These are phyloP conservation scores for Calonectria pseudoreteaudii DNA, from an alignment of 2,329 filamentous ascomycete genomes.

Conservation along the genomic window DNA sequence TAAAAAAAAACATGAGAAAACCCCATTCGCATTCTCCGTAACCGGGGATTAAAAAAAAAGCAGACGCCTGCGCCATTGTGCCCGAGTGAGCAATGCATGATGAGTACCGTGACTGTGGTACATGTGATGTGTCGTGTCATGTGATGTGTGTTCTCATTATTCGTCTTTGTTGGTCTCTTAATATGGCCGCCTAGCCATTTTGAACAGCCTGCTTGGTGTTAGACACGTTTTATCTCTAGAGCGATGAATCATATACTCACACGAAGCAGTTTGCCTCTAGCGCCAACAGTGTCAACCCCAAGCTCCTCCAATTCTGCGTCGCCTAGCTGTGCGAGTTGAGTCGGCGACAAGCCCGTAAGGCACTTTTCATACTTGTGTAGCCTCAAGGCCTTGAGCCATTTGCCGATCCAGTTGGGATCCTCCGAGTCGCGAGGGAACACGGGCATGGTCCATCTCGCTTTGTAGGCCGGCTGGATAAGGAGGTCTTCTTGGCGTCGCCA, in stretches of 20 bases:
- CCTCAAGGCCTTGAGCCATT: constrained; percentile 42
- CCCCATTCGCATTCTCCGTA: neutral
- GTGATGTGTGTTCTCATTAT: constrained; percentile 16
- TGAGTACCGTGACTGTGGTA: neutral
- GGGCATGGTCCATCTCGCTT: constrained; percentile 41
- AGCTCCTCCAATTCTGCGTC: constrained; percentile 38
- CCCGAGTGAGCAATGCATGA: constrained; percentile 11
- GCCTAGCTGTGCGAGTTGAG: constrained; percentile 31
- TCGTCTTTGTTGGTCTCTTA: neutral
- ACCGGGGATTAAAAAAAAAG: neutral
- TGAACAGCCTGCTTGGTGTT: constrained; percentile 35
- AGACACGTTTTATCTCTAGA: constrained; percentile 7
- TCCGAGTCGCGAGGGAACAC: constrained; percentile 36
- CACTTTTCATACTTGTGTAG: constrained; percentile 43
- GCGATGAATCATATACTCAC: constrained; percentile 25
- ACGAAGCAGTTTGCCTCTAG: constrained; percentile 41
- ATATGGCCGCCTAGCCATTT: constrained; percentile 19
- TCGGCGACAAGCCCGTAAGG: constrained; percentile 36
- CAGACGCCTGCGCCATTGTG: constrained; percentile 19
- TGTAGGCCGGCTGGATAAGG: constrained; percentile 36
- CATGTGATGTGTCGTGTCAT: neutral
- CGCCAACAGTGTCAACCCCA: constrained; percentile 41
- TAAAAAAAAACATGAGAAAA: neutral
- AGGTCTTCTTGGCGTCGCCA: constrained; percentile 42
- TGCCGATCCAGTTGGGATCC: constrained; percentile 40